Percentiles rank a stretch among this genome's conserved stretches.
Evolutionary conservation across 768 basidiomycete species (phyloP).

Genomic region (Russula dissimulans): DNA sequence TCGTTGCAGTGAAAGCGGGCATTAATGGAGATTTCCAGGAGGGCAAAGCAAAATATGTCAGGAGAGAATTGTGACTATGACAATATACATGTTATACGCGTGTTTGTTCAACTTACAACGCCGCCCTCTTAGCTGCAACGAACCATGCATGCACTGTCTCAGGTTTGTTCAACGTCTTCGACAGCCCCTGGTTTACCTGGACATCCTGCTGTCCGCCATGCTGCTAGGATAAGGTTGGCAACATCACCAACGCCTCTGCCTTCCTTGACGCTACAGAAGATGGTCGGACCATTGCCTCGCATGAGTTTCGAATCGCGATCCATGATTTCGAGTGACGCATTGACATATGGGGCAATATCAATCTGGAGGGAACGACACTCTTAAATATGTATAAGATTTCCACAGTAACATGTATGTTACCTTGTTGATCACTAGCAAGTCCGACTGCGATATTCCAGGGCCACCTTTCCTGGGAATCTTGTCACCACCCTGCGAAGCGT

Average conservation of each 20-base stretch:
- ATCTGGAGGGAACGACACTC: slow-evolving; percentile 41
- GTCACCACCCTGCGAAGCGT: slow-evolving; percentile 70
- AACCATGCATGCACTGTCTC: neutral
- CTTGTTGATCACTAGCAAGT: slow-evolving; percentile 93
- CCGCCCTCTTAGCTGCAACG: neutral
- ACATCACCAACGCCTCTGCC: slow-evolving; percentile 74
- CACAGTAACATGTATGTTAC: slow-evolving; percentile 29
- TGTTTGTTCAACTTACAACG: neutral
- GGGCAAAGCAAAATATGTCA: neutral
- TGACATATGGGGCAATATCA: slow-evolving; percentile 87
- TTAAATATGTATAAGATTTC: neutral
- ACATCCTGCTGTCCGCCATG: slow-evolving; percentile 79
- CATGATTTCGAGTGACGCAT: slow-evolving; percentile 93
- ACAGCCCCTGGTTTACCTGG: slow-evolving; percentile 46
- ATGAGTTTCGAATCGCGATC: slow-evolving; percentile 85
- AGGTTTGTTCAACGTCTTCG: neutral
- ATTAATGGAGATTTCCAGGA: neutral
- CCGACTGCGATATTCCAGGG: slow-evolving; percentile 93
- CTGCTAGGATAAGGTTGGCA: slow-evolving; percentile 68
- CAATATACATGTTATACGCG: neutral
- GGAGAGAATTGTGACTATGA: neutral
- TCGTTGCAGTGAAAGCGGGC: slow-evolving; percentile 5
- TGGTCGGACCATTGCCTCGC: slow-evolving; percentile 89
- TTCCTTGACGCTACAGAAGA: slow-evolving; percentile 81
- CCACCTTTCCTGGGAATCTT: slow-evolving; percentile 98